phyloP scores from a whole-genome alignment of 495 filamentous ascomycete genomes.

The Hyaloscypha bicolor region DNA sequence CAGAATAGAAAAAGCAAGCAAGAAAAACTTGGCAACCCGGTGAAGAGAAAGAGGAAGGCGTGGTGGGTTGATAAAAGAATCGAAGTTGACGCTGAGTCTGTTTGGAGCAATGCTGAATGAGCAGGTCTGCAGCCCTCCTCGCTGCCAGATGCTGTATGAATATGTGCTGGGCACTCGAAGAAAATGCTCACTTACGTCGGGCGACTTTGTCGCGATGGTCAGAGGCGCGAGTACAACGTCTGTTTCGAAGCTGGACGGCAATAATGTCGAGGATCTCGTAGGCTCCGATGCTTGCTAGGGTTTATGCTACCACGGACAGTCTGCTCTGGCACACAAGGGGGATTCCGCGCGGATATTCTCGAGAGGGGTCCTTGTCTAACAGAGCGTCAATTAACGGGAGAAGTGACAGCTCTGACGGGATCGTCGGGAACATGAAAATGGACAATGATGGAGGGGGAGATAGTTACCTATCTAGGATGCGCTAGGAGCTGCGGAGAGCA shows the following conservation, averaged over 20 bases:
- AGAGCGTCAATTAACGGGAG: constrained; percentile 19
- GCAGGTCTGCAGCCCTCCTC: neutral
- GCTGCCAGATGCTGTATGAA: constrained; percentile 8
- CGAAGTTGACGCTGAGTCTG: neutral
- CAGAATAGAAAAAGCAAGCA: constrained; percentile 21
- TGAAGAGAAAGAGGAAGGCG: neutral
- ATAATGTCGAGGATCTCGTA: neutral
- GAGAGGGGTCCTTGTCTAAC: constrained; percentile 22
- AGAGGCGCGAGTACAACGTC: neutral
- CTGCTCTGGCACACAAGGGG: constrained; percentile 3
- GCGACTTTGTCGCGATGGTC: constrained; percentile 15
- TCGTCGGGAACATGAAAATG: constrained; percentile 19
- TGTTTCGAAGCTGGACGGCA: neutral
- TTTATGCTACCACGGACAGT: constrained; percentile 12
- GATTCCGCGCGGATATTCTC: constrained; percentile 17
- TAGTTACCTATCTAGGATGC: constrained; percentile 21
- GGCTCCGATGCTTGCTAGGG: constrained; percentile 2
- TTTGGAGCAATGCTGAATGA: neutral
- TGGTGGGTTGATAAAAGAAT: neutral
- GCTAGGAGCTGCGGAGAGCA: constrained; percentile 16
- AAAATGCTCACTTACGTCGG: constrained; percentile 21
- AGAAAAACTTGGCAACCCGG: constrained; percentile 7
- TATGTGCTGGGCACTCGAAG: constrained; percentile 10
- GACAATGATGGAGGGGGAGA: constrained; percentile 13
- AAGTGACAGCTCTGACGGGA: constrained; percentile 20